Conservation (phyloP, 176 grass and related monocot species). For the Carex pumila region DNA sequence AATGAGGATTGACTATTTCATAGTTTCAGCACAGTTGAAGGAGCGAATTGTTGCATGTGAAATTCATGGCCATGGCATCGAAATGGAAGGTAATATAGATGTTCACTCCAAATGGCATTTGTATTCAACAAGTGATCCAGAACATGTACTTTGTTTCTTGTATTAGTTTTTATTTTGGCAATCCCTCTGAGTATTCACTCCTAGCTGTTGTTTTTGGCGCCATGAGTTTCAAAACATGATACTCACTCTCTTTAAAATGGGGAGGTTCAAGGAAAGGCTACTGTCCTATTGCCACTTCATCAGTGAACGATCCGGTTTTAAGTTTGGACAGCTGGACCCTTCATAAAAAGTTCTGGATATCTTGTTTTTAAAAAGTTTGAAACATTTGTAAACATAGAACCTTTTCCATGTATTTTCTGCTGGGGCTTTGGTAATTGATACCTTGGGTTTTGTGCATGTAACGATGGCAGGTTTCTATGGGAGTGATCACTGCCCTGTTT, state of each 20-base stretch:
- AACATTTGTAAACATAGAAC: background rate
- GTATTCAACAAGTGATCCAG: background rate
- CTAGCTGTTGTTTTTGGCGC: background rate
- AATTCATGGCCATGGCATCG: conserved; percentile 87
- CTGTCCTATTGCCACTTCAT: background rate
- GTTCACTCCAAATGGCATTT: background rate
- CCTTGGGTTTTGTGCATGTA: background rate
- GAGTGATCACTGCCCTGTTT: conserved; percentile 50
- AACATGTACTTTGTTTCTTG: background rate
- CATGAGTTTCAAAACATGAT: background rate
- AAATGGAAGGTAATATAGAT: conserved; percentile 66
- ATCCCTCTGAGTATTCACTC: background rate
- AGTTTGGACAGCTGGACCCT: background rate
- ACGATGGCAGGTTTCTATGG: conserved; percentile 38
- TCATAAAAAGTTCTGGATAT: background rate
- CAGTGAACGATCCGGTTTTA: background rate
- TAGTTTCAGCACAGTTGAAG: conserved; percentile 58
- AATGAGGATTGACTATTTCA: conserved; percentile 97
- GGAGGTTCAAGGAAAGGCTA: background rate
- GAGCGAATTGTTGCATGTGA: conserved; percentile 63
- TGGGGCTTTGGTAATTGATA: background rate
- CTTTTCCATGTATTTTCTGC: background rate
- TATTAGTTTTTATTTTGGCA: background rate
- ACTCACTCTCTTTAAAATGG: background rate
- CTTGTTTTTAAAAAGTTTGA: background rate